Conservation (phyloP, 371 early-diverging fungal species). For the Polyrhizophydium stewartii region DNA sequence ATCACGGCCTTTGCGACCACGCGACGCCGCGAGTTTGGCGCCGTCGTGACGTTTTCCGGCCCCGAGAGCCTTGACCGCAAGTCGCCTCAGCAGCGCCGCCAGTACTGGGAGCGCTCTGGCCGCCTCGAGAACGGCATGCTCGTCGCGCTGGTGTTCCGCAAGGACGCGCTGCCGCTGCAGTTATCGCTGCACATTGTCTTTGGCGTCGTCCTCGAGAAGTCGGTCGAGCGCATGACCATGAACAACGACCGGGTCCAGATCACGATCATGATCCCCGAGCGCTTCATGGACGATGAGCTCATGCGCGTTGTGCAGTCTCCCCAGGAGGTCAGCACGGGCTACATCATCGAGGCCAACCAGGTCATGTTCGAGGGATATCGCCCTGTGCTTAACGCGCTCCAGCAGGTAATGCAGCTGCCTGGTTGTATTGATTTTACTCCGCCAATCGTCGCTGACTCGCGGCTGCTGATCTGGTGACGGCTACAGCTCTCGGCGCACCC, state of each 20-base stretch:
- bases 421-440: slow-evolving; percentile 10
- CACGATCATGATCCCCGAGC: neutral
- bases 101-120: slow-evolving; percentile 8
- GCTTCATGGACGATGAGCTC: slow-evolving; percentile 4
- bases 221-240: slow-evolving; percentile 51
- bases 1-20: too few species aligned
- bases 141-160: slow-evolving; percentile 52
- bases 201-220: slow-evolving; percentile 57
- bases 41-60: slow-evolving; percentile 48
- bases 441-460: too few species aligned
- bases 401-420: slow-evolving; percentile 34
- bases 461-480: too few species aligned
- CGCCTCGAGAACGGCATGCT: slow-evolving; percentile 41
- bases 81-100: neutral
- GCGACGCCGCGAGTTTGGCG: too few species aligned
- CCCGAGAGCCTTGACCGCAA: slow-evolving; percentile 5
- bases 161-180: slow-evolving; percentile 41
- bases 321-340: slow-evolving; percentile 34
- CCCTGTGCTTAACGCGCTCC: slow-evolving; percentile 45
- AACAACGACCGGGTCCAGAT: slow-evolving; percentile 37
- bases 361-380: slow-evolving; percentile 47
- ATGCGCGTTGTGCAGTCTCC: neutral
- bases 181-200: slow-evolving; percentile 47
- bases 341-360: slow-evolving; percentile 38
- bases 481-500: too few species aligned